Evolutionary conservation across 1,284 basidiomycete species (phyloP).

Genomic region (Ustilago sp.): DNA sequence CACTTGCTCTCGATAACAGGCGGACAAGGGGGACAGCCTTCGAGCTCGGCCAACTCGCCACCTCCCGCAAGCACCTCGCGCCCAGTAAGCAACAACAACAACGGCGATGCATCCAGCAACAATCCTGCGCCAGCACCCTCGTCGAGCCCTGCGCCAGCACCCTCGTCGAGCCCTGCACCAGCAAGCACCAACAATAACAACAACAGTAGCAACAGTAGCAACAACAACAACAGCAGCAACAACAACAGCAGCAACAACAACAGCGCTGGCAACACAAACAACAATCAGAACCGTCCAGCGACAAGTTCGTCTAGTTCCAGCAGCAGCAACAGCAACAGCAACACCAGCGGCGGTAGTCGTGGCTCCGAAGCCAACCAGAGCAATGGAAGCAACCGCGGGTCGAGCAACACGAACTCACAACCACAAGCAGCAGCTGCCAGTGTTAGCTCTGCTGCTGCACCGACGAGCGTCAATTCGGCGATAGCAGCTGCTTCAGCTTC

Average conservation of each 20-base stretch:
- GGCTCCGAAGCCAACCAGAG: conserved; percentile 10
- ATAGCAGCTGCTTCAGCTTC: conserved; percentile 28
- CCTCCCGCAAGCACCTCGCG: conserved; percentile 20
- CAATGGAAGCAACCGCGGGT: conserved; percentile 18
- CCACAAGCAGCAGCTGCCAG: conserved; percentile 22
- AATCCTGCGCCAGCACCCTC: conserved; percentile 27
- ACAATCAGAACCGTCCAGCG: conserved; percentile 17
- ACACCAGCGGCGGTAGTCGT: conserved; percentile 10
- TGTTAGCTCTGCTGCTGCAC: conserved; percentile 9
- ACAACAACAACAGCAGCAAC: conserved; percentile 11
- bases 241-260: background rate
- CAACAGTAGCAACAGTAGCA: conserved; percentile 15
- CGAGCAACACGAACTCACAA: conserved; percentile 8
- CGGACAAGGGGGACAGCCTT: conserved; percentile 23
- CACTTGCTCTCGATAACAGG: background rate
- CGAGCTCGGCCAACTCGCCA: conserved; percentile 15
- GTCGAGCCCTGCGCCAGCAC: conserved; percentile 20
- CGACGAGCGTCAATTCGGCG: conserved; percentile 14
- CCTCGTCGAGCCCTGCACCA: conserved; percentile 22
- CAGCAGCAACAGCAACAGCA: conserved; percentile 19
- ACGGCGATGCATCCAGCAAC: conserved; percentile 10
- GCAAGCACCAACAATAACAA: conserved; percentile 20
- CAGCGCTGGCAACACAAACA: conserved; percentile 17
- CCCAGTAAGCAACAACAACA: conserved; percentile 19
- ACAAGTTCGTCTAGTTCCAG: conserved; percentile 9